phyloP scores from a whole-genome alignment of 1,139 yeast genomes.

The Geotrichum candidum region DNA sequence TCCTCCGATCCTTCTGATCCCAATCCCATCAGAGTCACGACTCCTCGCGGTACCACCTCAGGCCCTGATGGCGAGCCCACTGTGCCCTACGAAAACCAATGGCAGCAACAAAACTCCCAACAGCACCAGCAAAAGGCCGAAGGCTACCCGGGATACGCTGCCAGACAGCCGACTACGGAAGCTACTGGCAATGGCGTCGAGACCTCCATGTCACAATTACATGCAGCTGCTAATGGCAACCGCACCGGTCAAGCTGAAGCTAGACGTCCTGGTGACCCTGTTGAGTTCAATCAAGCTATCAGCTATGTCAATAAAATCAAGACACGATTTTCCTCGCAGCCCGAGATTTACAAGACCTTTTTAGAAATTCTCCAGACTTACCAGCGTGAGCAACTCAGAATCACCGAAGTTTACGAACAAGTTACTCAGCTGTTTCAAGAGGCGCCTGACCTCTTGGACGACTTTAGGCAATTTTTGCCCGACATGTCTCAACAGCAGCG shows the following conservation, averaged over 20 bases:
- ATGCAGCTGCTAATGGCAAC: constrained; percentile 38
- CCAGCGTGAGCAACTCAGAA: constrained; percentile 92
- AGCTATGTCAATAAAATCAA: constrained; percentile 93
- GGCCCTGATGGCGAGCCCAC: constrained; percentile 46
- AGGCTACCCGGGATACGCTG: constrained; percentile 1
- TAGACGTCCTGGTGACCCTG: constrained; percentile 59
- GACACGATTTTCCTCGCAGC: constrained; percentile 87
- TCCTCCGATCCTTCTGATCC: constrained; percentile 86
- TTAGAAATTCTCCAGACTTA: constrained; percentile 92
- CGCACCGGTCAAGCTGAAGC: constrained; percentile 23
- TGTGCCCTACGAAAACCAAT: constrained; percentile 17
- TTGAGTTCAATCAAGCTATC: constrained; percentile 95
- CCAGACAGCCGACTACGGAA: neutral
- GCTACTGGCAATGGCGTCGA: constrained; percentile 12
- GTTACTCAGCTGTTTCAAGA: constrained; percentile 83
- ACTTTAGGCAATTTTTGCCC: constrained; percentile 91
- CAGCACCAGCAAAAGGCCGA: constrained; percentile 12
- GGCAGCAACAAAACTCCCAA: constrained; percentile 17
- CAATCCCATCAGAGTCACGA: constrained; percentile 89
- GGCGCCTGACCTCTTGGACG: constrained; percentile 91
- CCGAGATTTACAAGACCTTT: constrained; percentile 90
- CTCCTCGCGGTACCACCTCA: constrained; percentile 87
- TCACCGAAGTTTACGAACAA: constrained; percentile 89
- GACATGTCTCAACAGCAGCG: constrained; percentile 49
- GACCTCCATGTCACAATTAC: constrained; percentile 36